A percentile compares a stretch with the other conserved stretches of the same genome.
Evolutionary conservation across 257 asterid species (phyloP).

Genomic region (Lithospermum erythrorhizon): DNA sequence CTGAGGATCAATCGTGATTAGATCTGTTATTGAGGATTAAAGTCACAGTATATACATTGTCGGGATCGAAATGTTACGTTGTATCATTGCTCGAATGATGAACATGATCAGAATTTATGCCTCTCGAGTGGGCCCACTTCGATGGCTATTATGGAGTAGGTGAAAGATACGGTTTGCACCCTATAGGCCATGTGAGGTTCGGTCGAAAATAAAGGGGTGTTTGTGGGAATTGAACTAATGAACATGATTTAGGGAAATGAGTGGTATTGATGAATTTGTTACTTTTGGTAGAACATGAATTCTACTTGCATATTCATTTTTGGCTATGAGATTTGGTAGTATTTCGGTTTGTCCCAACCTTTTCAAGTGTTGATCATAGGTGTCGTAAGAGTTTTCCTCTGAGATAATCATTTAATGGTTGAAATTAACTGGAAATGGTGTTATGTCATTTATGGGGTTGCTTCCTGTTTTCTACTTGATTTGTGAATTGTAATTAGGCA

Average conservation of each 20-base stretch:
- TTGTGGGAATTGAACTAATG: not conserved
- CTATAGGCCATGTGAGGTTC: constrained; percentile 2
- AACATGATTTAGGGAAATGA: constrained; percentile 15
- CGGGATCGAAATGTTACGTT: too few species aligned
- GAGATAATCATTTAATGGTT: too few species aligned
- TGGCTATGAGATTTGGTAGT: constrained; percentile 6
- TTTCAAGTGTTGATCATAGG: not conserved
- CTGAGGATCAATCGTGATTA: too few species aligned
- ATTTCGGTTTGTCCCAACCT: not conserved
- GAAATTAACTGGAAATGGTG: too few species aligned
- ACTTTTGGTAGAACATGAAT: constrained; percentile 1
- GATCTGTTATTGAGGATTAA: too few species aligned
- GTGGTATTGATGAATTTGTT: constrained; percentile 20
- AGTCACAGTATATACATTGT: too few species aligned
- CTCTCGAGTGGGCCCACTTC: constrained; percentile 8
- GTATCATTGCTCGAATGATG: too few species aligned
- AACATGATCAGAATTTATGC: too few species aligned
- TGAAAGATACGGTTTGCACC: constrained; percentile 1
- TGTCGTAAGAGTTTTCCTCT: not conserved
- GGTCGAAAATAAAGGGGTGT: constrained; percentile 1
- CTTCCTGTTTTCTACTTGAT: too few species aligned
- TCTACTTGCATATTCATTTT: constrained; percentile 7
- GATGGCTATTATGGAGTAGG: constrained; percentile 18
- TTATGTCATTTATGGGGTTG: too few species aligned
- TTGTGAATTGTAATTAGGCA: too few species aligned